Conservation (phyloP, 306 rosid species). For the Cercis canadensis region DNA sequence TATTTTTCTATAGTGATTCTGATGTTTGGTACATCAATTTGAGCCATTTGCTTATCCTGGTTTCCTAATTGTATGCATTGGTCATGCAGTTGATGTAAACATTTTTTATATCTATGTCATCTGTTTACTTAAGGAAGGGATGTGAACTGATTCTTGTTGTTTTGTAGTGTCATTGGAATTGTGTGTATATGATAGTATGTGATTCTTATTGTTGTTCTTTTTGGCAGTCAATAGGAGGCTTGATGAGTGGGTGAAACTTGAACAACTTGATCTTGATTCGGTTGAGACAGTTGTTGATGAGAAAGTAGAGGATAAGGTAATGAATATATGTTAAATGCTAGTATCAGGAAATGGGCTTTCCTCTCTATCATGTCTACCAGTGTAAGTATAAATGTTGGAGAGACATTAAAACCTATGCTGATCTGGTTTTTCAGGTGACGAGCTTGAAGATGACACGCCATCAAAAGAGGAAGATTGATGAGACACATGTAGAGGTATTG, state of each 20-base stretch:
- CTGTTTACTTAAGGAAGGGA: constrained; percentile 12
- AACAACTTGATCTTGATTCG: constrained; percentile 93
- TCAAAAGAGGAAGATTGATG: constrained; percentile 97
- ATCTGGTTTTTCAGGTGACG: constrained; percentile 68
- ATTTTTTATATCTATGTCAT: not conserved
- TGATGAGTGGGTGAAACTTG: constrained; percentile 99
- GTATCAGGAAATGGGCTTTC: constrained; percentile 8
- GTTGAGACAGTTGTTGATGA: constrained; percentile 98
- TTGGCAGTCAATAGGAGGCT: constrained; percentile 94
- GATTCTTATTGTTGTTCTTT: constrained; percentile 2
- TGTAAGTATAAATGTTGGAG: not conserved
- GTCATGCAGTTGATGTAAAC: not conserved
- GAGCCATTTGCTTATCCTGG: not conserved
- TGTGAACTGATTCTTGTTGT: constrained; percentile 1
- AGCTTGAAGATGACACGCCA: constrained; percentile 99
- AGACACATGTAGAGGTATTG: constrained; percentile 96
- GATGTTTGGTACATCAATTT: not conserved
- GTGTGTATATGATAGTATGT: not conserved
- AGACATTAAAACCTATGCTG: constrained; percentile 3
- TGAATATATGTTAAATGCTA: constrained; percentile 9
- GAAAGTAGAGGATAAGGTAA: constrained; percentile 99
- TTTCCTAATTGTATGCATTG: not conserved
- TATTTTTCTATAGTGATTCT: not conserved
- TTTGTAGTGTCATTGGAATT: not conserved
- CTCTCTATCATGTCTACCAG: constrained; percentile 16